Evolutionary conservation across 2,329 filamentous ascomycete species (phyloP).

Genomic region (Aurifilum marmelostoma): DNA sequence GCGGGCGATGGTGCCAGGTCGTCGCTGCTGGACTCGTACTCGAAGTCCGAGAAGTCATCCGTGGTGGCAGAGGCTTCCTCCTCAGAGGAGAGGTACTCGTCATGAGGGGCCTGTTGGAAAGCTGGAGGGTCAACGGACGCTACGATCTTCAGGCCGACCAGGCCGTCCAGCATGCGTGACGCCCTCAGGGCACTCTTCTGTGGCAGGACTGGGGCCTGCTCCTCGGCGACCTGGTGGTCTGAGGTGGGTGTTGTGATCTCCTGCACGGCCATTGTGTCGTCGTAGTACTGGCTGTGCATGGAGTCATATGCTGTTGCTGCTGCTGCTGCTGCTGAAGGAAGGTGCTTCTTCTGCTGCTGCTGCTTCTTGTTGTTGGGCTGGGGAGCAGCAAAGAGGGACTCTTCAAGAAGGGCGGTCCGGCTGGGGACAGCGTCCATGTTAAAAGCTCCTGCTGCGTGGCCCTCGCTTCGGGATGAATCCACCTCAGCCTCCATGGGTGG

Average conservation of each 20-base stretch:
- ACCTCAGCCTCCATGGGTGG: conserved; percentile 25
- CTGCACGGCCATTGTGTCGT: conserved; percentile 30
- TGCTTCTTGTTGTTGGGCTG: conserved; percentile 1
- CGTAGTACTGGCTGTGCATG: conserved; percentile 31
- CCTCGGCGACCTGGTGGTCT: conserved; percentile 30
- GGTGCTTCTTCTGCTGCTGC: neutral
- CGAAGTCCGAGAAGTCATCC: conserved; percentile 62
- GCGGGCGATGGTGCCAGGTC: conserved; percentile 29
- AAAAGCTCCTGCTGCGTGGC: conserved; percentile 26
- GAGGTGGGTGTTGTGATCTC: conserved; percentile 29
- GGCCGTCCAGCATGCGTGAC: conserved; percentile 49
- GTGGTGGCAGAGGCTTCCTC: conserved; percentile 67
- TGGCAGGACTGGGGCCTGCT: conserved; percentile 50
- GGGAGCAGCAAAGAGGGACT: conserved; percentile 14
- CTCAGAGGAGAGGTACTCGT: conserved; percentile 67
- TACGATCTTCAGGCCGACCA: conserved; percentile 38
- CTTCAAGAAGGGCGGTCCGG: conserved; percentile 21
- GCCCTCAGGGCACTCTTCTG: conserved; percentile 53
- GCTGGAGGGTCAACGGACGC: conserved; percentile 38
- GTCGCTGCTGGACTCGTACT: conserved; percentile 41
- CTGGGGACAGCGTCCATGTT: conserved; percentile 25
- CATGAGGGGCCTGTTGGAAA: conserved; percentile 53
- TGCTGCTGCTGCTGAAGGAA: conserved; percentile 15
- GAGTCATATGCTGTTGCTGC: conserved; percentile 26
- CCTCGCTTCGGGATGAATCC: conserved; percentile 22